A percentile compares a stretch with the other conserved stretches of the same genome.
These are phyloP conservation scores for Lignosus rhinocerotis DNA, from an alignment of 1,284 basidiomycete genomes.

Conservation along the genomic window DNA sequence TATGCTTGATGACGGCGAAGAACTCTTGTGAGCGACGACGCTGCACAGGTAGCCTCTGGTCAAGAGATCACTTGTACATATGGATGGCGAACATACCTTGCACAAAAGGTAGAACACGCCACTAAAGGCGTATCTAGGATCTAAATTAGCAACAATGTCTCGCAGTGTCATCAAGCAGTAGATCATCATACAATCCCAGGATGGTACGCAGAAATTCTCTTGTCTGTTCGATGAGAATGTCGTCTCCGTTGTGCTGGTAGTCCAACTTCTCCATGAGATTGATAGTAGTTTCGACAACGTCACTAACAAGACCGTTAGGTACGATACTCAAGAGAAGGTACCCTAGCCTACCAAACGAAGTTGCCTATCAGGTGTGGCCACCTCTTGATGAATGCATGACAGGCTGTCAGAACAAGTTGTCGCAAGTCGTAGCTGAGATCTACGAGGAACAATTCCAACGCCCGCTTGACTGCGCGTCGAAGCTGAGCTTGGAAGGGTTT, in stretches of 20 bases:
- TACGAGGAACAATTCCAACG: conserved; percentile 49
- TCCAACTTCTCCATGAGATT: conserved; percentile 48
- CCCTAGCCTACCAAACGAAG: conserved; percentile 50
- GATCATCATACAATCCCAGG: conserved; percentile 45
- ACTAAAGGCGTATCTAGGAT: conserved; percentile 48
- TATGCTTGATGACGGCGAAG: conserved; percentile 53
- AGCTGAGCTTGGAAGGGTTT: conserved; percentile 52
- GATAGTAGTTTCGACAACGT: conserved; percentile 50
- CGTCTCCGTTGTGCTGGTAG: conserved; percentile 47
- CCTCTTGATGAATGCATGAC: conserved; percentile 61
- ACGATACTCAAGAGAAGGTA: conserved; percentile 5
- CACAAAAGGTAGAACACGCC: conserved; percentile 58
- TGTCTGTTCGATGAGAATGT: conserved; percentile 57
- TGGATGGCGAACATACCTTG: conserved; percentile 44
- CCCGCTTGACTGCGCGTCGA: conserved; percentile 50
- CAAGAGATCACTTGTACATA: background rate
- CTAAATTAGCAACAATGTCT: background rate
- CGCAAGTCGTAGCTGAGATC: conserved; percentile 63
- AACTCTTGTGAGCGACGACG: conserved; percentile 48
- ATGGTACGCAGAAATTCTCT: conserved; percentile 53
- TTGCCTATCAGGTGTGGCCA: conserved; percentile 55
- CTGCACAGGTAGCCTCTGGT: conserved; percentile 32
- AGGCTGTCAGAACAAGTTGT: conserved; percentile 58
- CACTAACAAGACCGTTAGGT: conserved; percentile 28
- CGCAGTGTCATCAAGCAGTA: background rate